These are phyloP conservation scores for Exophiala spinifera DNA, from an alignment of 2,329 filamentous ascomycete genomes.

Conservation along the genomic window DNA sequence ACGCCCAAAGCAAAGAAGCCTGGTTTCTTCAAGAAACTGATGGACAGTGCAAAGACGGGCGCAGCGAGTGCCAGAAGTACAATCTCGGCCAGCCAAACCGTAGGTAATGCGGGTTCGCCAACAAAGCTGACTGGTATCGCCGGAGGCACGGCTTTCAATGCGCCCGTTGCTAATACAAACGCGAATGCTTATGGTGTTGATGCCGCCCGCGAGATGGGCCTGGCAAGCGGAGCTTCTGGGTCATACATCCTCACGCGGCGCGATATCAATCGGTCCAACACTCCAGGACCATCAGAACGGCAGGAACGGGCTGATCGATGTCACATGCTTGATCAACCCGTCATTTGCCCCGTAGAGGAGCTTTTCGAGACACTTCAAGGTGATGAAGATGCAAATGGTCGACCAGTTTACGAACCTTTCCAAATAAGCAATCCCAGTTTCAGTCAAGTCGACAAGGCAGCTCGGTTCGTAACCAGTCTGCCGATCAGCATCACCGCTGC, in stretches of 20 bases:
- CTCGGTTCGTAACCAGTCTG: slow-evolving; percentile 80
- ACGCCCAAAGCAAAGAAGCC: slow-evolving; percentile 75
- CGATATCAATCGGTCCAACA: slow-evolving; percentile 93
- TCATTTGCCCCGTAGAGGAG: slow-evolving; percentile 85
- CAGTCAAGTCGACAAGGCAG: slow-evolving; percentile 89
- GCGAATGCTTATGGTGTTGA: slow-evolving; percentile 43
- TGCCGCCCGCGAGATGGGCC: slow-evolving; percentile 67
- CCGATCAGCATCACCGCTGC: slow-evolving; percentile 78
- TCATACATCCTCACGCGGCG: slow-evolving; percentile 98
- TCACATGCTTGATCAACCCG: slow-evolving; percentile 88
- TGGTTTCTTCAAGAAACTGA: slow-evolving; percentile 92
- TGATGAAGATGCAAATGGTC: slow-evolving; percentile 82
- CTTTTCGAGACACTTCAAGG: slow-evolving; percentile 81
- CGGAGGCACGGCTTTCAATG: slow-evolving; percentile 42
- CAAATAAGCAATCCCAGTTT: slow-evolving; percentile 71
- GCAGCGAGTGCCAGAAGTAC: slow-evolving; percentile 86
- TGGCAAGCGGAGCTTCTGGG: slow-evolving; percentile 50
- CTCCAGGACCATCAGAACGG: slow-evolving; percentile 82
- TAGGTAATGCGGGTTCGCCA: slow-evolving; percentile 42
- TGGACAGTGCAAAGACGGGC: slow-evolving; percentile 89
- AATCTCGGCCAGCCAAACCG: slow-evolving; percentile 63
- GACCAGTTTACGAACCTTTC: slow-evolving; percentile 70
- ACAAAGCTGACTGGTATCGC: slow-evolving; percentile 56
- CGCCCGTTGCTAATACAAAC: slow-evolving; percentile 32
- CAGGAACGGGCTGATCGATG: slow-evolving; percentile 82